Base-by-base conservation (phyloP, 2,329 filamentous ascomycete genomes). In the Phialophora tarda region DNA sequence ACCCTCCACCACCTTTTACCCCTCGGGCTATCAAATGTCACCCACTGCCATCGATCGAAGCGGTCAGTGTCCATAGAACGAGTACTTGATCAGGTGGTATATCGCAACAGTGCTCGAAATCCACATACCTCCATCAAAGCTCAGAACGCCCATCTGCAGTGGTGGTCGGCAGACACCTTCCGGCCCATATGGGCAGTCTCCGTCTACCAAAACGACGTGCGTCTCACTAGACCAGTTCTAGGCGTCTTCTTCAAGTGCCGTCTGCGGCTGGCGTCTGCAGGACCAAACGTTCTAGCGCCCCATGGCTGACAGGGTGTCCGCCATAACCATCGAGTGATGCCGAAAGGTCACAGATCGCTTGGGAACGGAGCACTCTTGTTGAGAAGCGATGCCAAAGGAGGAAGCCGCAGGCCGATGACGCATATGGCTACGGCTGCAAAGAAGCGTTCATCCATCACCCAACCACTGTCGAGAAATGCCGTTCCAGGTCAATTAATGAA, bases 241-340 rank as follows among this genome's bases (percentile, higher is more conserved):
- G 60, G 50, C 38, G 21, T 48, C 26, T 26, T 34, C n/a, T 23
- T 48, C 50, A 55, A 56, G 32, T 56, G 50, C 60, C 60, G 60
- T 50, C 28, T 53, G 59, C 50, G 57, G 38, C 57, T 59, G 44
- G 44, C 47, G 47, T 21, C 59, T 51, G n/a, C 59, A 61, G 59
- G 48, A 44, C 38, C 30, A 61, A 60, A 61, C 47, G 47, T 61
- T 61, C 48, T 61, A 61, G 59, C 59, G 47, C 59, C 59, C 30
- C 30, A 41, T 23, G 30, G 8, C 10, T 48, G 41, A 14, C 41
- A 44, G 12, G 38, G 23, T 23, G 17, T 14, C 30, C 17, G 38
- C 57, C 24, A 23, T 21, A 21, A 48, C 44, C 44, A 51, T 50
- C 44, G n/a, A 5, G 30, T 28, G 59, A 61, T 44, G 51, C 30